phyloP scores from a whole-genome alignment of 192 early-diverging fungal genomes.

The Kappamyces sp. region DNA sequence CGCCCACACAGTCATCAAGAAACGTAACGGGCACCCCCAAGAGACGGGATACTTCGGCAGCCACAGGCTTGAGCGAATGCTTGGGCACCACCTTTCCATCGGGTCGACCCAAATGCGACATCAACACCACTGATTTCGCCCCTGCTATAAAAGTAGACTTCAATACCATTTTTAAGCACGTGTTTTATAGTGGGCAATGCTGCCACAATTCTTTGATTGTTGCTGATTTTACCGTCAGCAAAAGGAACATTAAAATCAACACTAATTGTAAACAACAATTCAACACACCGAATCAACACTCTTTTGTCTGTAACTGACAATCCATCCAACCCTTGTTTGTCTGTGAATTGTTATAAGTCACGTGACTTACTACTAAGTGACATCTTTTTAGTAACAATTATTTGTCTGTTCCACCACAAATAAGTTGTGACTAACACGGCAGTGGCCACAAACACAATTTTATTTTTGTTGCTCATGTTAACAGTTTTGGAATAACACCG shows the following conservation, averaged over 20 bases:
- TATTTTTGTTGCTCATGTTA: too few relatives aligned
- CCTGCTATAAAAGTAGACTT: slow-evolving; percentile 32
- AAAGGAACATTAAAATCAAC: slow-evolving; percentile 99
- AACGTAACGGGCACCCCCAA: slow-evolving; percentile 81
- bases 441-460: too few relatives aligned
- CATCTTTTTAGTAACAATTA: too few relatives aligned
- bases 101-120: slow-evolving; percentile 96
- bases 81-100: slow-evolving; percentile 83
- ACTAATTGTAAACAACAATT: slow-evolving; percentile 29
- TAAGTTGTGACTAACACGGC: too few relatives aligned
- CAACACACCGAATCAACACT: slow-evolving; percentile 16
- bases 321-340: slow-evolving; percentile 10
- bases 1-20: slow-evolving; percentile 90
- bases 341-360: too few relatives aligned
- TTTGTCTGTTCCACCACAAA: too few relatives aligned
- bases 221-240: slow-evolving; percentile 84
- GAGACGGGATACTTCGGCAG: slow-evolving; percentile 71
- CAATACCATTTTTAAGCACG: slow-evolving; percentile 74
- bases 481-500: too few relatives aligned
- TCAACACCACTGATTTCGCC: slow-evolving; percentile 84
- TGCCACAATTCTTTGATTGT: slow-evolving; percentile 93
- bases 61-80: slow-evolving; percentile 89
- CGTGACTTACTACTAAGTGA: too few relatives aligned
- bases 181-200: slow-evolving; percentile 93
- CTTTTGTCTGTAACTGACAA: slow-evolving; percentile 13